phyloP scores from a whole-genome alignment of 768 basidiomycete genomes.

The Mycena haematopus region DNA sequence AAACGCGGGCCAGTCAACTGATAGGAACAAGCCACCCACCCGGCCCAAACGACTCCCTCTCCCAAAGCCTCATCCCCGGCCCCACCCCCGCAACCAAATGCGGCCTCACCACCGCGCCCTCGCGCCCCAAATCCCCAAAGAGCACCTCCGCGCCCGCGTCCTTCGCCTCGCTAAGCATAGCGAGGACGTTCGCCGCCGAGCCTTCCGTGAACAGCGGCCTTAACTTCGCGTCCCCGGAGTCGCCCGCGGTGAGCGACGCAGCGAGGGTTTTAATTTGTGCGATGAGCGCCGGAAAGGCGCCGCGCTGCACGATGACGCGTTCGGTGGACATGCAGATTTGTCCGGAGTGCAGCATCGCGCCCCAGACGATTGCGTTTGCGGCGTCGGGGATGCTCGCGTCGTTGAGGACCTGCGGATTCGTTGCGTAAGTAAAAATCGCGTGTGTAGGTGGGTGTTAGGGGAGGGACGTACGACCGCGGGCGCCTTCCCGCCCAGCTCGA shows the following conservation, averaged over 20 bases:
- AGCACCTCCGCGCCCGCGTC: constrained; percentile 52
- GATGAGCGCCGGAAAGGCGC: constrained; percentile 44
- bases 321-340: constrained; percentile 68
- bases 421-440: too few species aligned
- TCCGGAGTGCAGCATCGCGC: constrained; percentile 54
- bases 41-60: constrained; percentile 68
- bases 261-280: constrained; percentile 41
- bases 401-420: constrained; percentile 49
- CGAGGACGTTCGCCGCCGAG: constrained; percentile 53
- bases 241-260: constrained; percentile 45
- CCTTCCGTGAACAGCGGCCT: constrained; percentile 50
- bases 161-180: constrained; percentile 51
- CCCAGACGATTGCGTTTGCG: constrained; percentile 53
- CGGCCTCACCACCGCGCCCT: constrained; percentile 54
- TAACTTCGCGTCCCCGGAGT: constrained; percentile 34
- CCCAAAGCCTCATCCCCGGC: constrained; percentile 59
- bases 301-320: constrained; percentile 58
- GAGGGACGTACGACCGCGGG: constrained; percentile 57
- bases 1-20: not conserved
- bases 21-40: constrained; percentile 40
- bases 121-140: constrained; percentile 47
- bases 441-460: too few species aligned
- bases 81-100: constrained; percentile 56
- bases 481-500: constrained; percentile 64
- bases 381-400: constrained; percentile 61